phyloP scores from a whole-genome alignment of 345 rosid genomes.

The Toxicodendron radicans region DNA sequence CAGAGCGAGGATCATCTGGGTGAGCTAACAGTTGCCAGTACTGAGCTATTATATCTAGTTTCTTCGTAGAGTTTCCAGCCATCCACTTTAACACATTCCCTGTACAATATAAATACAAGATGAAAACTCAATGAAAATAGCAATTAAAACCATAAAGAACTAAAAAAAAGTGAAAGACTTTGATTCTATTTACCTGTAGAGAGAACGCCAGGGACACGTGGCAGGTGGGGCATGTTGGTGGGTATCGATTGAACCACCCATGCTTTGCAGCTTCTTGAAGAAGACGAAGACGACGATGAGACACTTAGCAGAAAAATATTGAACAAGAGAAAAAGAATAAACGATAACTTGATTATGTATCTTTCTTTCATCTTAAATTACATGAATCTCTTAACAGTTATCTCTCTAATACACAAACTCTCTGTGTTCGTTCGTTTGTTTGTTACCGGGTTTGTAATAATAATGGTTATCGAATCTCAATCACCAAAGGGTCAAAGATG shows the following conservation, averaged over 20 bases:
- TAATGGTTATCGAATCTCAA: too few relatives aligned
- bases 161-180: not conserved
- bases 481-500: not conserved
- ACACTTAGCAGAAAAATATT: constrained; percentile 25
- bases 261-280: constrained; percentile 57
- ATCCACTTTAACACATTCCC: constrained; percentile 82
- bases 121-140: not conserved
- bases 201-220: constrained; percentile 66
- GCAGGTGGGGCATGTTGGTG: constrained; percentile 82
- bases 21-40: constrained; percentile 73
- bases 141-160: not conserved
- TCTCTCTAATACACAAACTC: not conserved
- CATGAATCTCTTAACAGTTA: not conserved
- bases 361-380: constrained; percentile 6
- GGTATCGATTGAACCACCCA: constrained; percentile 97
- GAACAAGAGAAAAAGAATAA: constrained; percentile 28
- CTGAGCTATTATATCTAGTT: constrained; percentile 77
- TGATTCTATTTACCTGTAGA: constrained; percentile 51
- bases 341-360: constrained; percentile 9
- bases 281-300: constrained; percentile 31
- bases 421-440: not conserved
- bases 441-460: not conserved
- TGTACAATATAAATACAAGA: constrained; percentile 14
- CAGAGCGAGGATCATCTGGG: constrained; percentile 67
- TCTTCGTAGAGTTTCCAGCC: constrained; percentile 64